Base-by-base conservation (phyloP, 179 eudicot genomes). In the Nepenthes alata region DNA sequence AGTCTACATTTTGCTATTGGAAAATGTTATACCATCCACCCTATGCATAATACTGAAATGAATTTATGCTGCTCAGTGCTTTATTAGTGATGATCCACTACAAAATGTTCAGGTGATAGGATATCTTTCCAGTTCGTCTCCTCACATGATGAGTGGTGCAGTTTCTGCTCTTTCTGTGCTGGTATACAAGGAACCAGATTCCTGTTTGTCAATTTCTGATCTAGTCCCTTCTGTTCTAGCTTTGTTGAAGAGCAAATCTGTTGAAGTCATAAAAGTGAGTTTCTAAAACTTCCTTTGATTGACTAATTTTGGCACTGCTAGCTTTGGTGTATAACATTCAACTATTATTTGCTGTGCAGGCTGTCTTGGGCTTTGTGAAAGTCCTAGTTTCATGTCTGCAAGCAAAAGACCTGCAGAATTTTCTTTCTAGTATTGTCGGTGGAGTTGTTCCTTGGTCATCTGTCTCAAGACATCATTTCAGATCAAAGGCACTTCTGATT, bases 211-310 rank as follows among this genome's bases (percentile, higher is more conserved):
- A 67, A 60, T 83, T 55, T 85, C 89, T 35, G 88, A 91, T 61
- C 70, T 89, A 38, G 76, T 91, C 64, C 86, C 96, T 35, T 77
- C 98, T n/a, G 81, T 91, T 53, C 60, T 85, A 49, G 80, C 77
- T 64, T 79, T 91, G 74, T 68, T 84, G 77, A 83, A 83, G 64
- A 74, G 77, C 66, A 91, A 91, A 86, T 82, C 95, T 63, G 69
- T 83, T 55, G 96, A 91, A 81, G 80, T 90, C 52, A 78, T 81
- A 74, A 91, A 91, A 81, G 98, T 91, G 67, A 67, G 96, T 79
- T 59, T 25, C 54, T 37, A 38, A 47, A 25, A 53, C 39, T 53
- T 15, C 57, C 47, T 45, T 6, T 25, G 37, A 25, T 1, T 11
- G 58, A 55, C 14, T 55, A 25, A 34, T 55, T 55, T 36, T 55